phyloP scores from a whole-genome alignment of 1,284 basidiomycete genomes.

The Microbotryomycetes sp. region DNA sequence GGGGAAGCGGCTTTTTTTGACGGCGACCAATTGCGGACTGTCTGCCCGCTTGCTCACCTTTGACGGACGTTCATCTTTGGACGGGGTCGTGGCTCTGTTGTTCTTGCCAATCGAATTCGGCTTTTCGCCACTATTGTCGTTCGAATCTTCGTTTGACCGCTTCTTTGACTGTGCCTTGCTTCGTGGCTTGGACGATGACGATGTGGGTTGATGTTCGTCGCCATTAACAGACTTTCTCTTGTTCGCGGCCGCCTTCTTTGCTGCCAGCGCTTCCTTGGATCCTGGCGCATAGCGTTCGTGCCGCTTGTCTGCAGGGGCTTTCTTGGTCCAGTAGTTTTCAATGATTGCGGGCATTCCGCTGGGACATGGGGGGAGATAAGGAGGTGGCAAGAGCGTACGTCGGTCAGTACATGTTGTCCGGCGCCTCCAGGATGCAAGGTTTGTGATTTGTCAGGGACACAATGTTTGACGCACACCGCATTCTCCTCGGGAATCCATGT shows the following conservation, averaged over 20 bases:
- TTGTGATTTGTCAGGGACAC: not conserved
- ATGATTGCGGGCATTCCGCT: not conserved
- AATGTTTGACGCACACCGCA: conserved; percentile 1
- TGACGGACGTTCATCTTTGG: not conserved
- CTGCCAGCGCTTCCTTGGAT: not conserved
- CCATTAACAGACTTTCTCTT: not conserved
- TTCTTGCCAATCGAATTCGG: not conserved
- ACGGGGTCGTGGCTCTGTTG: not conserved
- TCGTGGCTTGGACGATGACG: not conserved
- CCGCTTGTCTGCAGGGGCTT: not conserved
- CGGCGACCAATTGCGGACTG: not conserved
- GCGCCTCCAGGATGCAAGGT: no score
- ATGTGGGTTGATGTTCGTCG: not conserved
- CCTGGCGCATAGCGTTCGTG: not conserved
- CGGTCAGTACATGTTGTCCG: not conserved
- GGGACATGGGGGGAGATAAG: not conserved
- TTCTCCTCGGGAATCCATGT: conserved; percentile 15
- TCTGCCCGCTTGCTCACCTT: not conserved
- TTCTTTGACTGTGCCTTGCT: not conserved
- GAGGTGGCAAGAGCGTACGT: not conserved
- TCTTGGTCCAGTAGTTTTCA: conserved; percentile 12
- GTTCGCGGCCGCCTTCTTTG: not conserved
- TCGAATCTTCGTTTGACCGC: not conserved
- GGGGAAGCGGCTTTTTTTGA: not conserved
- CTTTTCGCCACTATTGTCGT: not conserved